Base-by-base conservation (phyloP, 108 stramenopile species). In the Heterococcus sp. region DNA sequence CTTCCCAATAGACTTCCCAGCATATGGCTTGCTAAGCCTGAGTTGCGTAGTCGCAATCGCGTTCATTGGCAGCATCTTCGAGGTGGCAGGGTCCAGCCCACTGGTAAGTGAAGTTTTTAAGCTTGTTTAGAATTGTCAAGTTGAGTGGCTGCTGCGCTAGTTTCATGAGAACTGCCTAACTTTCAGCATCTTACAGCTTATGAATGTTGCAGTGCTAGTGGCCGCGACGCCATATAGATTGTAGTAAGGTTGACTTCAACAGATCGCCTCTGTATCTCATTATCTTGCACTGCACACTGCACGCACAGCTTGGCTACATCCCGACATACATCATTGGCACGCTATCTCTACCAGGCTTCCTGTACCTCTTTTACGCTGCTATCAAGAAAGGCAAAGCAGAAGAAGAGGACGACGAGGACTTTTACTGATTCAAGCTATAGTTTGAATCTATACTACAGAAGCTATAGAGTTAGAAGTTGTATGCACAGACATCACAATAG, bases 301-400 rank as follows among this genome's bases (percentile, higher is more conserved):
- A 21, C 46, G 8, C 46, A 58, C 79, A 81, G 79, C 63, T 81
- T 11, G 79, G 79, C 32, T 81, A 81, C 63, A 40, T 72, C 39
- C 39, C 72, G 31, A 81, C 79, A 30, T 81, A 81, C 65, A 66
- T 73, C 26, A 32, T 81, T 26, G 79, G 79, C 27, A 58, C 71
- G 65, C 72, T 81, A 31, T 73, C 79, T 28, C 65, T 81, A 21
- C 79, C 79, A n/a, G 31, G 37, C 3, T 81, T 81, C 58, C 31
- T 81, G 2, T 81, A 73, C 79, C 69, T 81, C 34, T 81, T 81
- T 38, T 81, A 81, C 35, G 72, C 79, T 38, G 79, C 79, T 39
- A 81, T 81, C 34, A 81, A 81, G 79, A 81, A 81, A 66, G 79
- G 79, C 1, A 32, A 81, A 39, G 79, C 79, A 32, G 79, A 81